Evolutionary conservation across 2,329 filamentous ascomycete species (phyloP).

Genomic region (Alternaria arborescens): DNA sequence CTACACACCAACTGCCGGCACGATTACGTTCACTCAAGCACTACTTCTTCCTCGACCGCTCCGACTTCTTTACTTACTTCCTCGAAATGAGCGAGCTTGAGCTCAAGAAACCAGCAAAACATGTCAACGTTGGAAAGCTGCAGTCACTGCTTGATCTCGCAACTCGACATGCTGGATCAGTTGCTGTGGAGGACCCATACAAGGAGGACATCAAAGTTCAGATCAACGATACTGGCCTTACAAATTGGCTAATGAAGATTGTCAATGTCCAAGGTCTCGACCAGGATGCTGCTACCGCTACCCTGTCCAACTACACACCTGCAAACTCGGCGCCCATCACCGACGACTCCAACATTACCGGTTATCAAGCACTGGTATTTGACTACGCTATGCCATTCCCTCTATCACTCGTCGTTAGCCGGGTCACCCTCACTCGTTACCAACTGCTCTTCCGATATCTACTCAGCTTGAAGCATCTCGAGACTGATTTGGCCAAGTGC

Average conservation of each 20-base stretch:
- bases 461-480: conserved; percentile 86
- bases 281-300: conserved; percentile 72
- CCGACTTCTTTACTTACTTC: conserved; percentile 98
- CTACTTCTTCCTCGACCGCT: conserved; percentile 98
- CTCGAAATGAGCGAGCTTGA: conserved; percentile 90
- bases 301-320: conserved; percentile 75
- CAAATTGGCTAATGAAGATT: conserved; percentile 92
- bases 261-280: conserved; percentile 97
- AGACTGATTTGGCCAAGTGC: conserved; percentile 82
- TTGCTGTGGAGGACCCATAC: conserved; percentile 93
- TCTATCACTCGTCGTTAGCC: conserved; percentile 91
- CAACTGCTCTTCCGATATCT: conserved; percentile 96
- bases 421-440: conserved; percentile 96
- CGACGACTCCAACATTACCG: conserved; percentile 84
- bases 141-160: conserved; percentile 96
- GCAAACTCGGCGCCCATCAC: conserved; percentile 66
- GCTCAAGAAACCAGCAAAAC: conserved; percentile 85
- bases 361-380: conserved; percentile 91
- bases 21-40: conserved; percentile 92
- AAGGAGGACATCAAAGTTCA: conserved; percentile 98
- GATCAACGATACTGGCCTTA: conserved; percentile 94
- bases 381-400: conserved; percentile 96
- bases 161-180: conserved; percentile 92
- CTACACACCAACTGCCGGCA: conserved; percentile 88
- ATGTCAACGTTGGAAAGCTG: conserved; percentile 90